Evolutionary conservation across 495 filamentous ascomycete species (phyloP).

Genomic region (Cercophora samala): DNA sequence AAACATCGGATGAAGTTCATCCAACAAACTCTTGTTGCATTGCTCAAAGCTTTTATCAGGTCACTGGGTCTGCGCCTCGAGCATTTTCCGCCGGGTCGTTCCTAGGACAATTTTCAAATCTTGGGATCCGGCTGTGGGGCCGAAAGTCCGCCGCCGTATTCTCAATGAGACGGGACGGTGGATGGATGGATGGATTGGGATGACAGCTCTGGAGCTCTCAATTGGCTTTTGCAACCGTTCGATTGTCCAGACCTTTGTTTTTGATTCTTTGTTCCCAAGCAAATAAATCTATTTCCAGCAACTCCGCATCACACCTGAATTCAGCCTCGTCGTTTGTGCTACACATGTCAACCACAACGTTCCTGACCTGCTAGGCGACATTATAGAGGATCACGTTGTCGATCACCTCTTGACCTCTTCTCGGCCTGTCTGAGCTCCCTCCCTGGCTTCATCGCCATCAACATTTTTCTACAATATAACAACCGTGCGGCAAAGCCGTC

Average conservation of each 20-base stretch:
- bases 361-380: background rate
- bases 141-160: background rate
- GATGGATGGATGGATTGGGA: too few species aligned
- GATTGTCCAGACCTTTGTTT: background rate
- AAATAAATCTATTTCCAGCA: constrained; percentile 2
- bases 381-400: background rate
- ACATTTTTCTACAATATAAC: background rate
- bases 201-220: background rate
- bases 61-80: background rate
- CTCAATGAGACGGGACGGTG: too few species aligned
- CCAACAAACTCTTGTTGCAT: background rate
- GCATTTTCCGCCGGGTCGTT: background rate
- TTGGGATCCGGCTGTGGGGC: background rate
- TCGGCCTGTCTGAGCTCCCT: background rate
- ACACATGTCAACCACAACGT: background rate
- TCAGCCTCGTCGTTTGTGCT: background rate
- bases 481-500: background rate
- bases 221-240: background rate
- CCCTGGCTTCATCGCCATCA: background rate
- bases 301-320: background rate
- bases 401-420: background rate
- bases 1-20: background rate
- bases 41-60: background rate
- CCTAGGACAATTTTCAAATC: background rate
- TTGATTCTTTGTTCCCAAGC: background rate